Conservation (phyloP, 1,139 yeast species). For the Protomyces arabidopsidicola region DNA sequence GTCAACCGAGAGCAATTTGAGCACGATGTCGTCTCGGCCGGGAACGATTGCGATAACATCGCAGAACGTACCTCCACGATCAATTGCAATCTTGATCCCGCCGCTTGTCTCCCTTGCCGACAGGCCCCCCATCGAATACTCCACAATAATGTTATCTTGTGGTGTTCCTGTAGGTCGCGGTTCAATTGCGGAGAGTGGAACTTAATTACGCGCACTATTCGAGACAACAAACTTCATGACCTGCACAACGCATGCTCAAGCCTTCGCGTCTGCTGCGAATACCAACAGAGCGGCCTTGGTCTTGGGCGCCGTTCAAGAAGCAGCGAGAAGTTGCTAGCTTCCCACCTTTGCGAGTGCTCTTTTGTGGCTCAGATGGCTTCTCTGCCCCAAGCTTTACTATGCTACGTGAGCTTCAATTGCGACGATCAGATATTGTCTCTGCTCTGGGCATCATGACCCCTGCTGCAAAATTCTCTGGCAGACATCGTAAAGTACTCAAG, state of each 20-base stretch:
- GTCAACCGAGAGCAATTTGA: constrained; percentile 78
- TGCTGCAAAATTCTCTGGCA: constrained; percentile 65
- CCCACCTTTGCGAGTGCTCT: constrained; percentile 47
- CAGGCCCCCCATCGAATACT: neutral
- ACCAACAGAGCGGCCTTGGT: constrained; percentile 21
- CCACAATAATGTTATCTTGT: no score
- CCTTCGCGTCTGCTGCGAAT: neutral
- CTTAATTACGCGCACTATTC: no score
- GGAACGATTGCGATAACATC: constrained; percentile 57
- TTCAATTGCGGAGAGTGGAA: no score
- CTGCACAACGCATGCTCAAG: neutral
- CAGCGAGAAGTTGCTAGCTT: constrained; percentile 2
- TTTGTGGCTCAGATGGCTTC: constrained; percentile 78
- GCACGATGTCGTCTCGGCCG: constrained; percentile 49
- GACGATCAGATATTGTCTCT: constrained; percentile 41
- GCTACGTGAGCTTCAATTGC: constrained; percentile 43
- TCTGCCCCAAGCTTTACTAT: constrained; percentile 56
- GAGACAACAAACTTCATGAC: neutral
- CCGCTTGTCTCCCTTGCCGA: neutral
- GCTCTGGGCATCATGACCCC: constrained; percentile 62
- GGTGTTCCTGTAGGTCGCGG: no score
- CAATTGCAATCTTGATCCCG: constrained; percentile 36
- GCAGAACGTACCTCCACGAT: constrained; percentile 71
- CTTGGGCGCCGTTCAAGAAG: constrained; percentile 24
- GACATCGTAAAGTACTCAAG: constrained; percentile 46